Evolutionary conservation across 1,139 yeast genomes (phyloP).

Genomic region (Geotrichum fermentans): DNA sequence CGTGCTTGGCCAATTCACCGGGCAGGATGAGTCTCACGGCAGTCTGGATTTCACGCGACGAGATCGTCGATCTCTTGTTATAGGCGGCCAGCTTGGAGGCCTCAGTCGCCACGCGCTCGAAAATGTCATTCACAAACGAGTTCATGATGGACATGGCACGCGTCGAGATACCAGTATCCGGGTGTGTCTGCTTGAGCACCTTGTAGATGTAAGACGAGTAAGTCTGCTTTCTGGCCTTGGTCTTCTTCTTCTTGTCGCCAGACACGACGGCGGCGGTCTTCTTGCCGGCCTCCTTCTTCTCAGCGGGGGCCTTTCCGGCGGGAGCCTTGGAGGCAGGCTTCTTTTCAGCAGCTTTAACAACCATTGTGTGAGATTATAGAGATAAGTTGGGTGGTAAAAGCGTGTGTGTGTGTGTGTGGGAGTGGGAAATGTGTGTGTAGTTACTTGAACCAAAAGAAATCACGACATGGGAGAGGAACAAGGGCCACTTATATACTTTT

Average conservation of each 20-base stretch:
- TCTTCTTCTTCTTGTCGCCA: slow-evolving; percentile 70
- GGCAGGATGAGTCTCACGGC: slow-evolving; percentile 98
- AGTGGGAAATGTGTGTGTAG: not conserved
- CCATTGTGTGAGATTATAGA: slow-evolving; percentile 49
- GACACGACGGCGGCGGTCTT: slow-evolving; percentile 67
- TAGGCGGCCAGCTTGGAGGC: slow-evolving; percentile 99
- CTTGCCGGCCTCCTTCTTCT: slow-evolving; percentile 93
- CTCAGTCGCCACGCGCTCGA: slow-evolving; percentile 71
- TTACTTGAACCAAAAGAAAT: not conserved
- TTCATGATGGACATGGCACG: slow-evolving; percentile 99
- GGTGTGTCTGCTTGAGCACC: slow-evolving; percentile 97
- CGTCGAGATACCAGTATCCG: slow-evolving; percentile 99
- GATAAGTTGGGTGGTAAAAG: not conserved
- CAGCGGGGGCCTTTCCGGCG: slow-evolving; percentile 91
- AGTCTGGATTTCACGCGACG: slow-evolving; percentile 98
- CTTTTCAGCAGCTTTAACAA: slow-evolving; percentile 87
- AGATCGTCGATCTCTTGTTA: slow-evolving; percentile 98
- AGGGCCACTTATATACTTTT: not conserved
- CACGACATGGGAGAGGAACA: not conserved
- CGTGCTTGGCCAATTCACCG: slow-evolving; percentile 99
- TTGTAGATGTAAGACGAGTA: slow-evolving; percentile 98
- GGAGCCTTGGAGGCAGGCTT: slow-evolving; percentile 60
- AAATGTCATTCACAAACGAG: slow-evolving; percentile 88
- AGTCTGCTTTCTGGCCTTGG: slow-evolving; percentile 97
- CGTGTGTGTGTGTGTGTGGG: not conserved